Conservation (phyloP, 179 eudicot genomes). For the Silene noctiflora region DNA sequence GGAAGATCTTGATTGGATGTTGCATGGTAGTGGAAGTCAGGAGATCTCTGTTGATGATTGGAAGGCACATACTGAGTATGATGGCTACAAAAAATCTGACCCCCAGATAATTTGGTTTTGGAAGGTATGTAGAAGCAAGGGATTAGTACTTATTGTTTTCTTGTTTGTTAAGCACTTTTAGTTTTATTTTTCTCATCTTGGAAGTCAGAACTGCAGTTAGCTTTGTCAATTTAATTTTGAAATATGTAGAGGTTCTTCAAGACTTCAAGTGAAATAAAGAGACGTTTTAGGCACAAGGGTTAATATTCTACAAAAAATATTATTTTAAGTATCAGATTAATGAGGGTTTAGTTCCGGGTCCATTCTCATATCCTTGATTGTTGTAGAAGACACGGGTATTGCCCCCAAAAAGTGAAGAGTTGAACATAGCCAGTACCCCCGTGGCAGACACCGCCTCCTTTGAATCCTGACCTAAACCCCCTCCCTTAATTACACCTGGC, state of each 20-base stretch:
- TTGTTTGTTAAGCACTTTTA: background rate
- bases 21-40: conserved; percentile 60
- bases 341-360: background rate
- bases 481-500: background rate
- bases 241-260: background rate
- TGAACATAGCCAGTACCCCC: background rate
- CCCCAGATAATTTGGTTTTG: conserved; percentile 86
- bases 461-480: background rate
- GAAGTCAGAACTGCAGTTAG: background rate
- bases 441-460: background rate
- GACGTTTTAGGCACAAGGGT: background rate
- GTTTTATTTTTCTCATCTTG: background rate
- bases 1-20: conserved; percentile 82
- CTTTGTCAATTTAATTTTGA: background rate
- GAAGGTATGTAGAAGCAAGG: conserved; percentile 61
- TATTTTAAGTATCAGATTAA: background rate
- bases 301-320: background rate
- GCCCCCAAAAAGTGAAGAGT: background rate
- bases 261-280: background rate
- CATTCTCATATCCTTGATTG: background rate
- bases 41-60: conserved; percentile 79
- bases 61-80: conserved; percentile 81
- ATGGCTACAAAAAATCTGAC: conserved; percentile 70
- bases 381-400: background rate
- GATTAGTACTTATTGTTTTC: background rate